A percentile compares a stretch with the other conserved stretches of the same genome.
phyloP scores from a whole-genome alignment of 345 rosid genomes.

The Eutrema heterophyllum region DNA sequence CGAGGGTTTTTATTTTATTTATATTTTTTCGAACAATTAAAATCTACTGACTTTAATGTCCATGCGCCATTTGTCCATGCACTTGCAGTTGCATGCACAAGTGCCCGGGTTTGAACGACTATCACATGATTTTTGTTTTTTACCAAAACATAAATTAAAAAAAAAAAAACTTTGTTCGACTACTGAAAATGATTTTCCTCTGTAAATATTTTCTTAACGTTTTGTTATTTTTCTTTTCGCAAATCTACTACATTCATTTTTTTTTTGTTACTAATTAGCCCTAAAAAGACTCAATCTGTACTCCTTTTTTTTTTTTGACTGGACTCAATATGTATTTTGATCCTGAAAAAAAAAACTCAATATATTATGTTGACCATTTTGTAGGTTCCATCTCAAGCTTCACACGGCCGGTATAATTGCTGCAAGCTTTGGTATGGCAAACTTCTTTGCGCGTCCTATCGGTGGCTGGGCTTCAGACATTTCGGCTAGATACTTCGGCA shows the following conservation, averaged over 20 bases:
- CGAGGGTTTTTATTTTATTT: neutral
- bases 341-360: neutral
- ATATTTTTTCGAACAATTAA: neutral
- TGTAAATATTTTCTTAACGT: neutral
- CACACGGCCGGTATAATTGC: slow-evolving; percentile 78
- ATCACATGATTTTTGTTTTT: neutral
- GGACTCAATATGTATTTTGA: too few species aligned
- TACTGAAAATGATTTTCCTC: neutral
- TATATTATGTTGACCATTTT: neutral
- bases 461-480: slow-evolving; percentile 71
- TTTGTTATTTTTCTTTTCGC: neutral
- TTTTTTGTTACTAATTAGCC: neutral
- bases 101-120: neutral
- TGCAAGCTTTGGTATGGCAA: slow-evolving; percentile 84
- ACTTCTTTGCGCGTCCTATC: slow-evolving; percentile 65
- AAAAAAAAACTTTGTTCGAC: neutral
- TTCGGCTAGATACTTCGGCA: slow-evolving; percentile 58
- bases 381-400: slow-evolving; percentile 64
- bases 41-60: neutral
- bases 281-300: neutral
- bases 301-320: too few species aligned
- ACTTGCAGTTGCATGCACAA: neutral
- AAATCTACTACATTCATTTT: neutral
- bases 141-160: neutral
- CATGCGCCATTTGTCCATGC: too few species aligned